Base-by-base conservation (phyloP, 352 stramenopile species). In the Globisporangium uncinulatum region DNA sequence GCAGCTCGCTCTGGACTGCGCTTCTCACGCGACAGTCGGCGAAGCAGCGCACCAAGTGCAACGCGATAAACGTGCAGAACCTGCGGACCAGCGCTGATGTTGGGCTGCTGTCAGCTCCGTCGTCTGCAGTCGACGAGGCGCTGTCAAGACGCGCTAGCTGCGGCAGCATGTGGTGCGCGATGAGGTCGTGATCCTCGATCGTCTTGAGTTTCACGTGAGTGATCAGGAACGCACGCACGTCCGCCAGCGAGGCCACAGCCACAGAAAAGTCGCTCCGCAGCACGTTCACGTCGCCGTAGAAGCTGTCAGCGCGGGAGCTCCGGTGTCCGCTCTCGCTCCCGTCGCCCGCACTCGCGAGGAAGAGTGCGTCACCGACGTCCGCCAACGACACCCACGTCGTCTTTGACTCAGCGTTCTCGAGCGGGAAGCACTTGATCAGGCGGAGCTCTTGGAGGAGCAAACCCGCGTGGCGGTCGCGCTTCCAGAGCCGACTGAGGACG, bases 181-280 rank as follows among this genome's bases (percentile, higher is more conserved):
- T 85, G 21, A 93, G 54, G n/a, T 93, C 76, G 34, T 89, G 81
- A 54, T 87, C 79, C 51, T 80, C 65, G 50, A 90, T 71, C 20
- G 78, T 70, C 56, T 84, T 83, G 36, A 93, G 50, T 4, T 83
- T 75, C 15, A 84, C 63, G 8, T 86, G 63, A 2, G 72, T 67
- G 31, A 76, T 55, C 59, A 91, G 19, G 20, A 93, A 93, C 7
- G 60, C 49, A 13, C 70, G 70, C n/a, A 70, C 44, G 29, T 71
- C 67, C 8, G 62, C 59, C 39, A 53, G 66, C 32, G 63, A 56
- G 31, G 57, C 65, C 9, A 82, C 41, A 15, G 46, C 48, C 1
- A 56, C 29, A 1, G 67, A 74, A 32, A 89, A 86, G 13, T 59
- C 54, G 17, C 78, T 69, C 11, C 73, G 42, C 5, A 91, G 55